Evolutionary conservation across 2,329 filamentous ascomycete species (phyloP).

Genomic region (Calonectria pauciramosa): DNA sequence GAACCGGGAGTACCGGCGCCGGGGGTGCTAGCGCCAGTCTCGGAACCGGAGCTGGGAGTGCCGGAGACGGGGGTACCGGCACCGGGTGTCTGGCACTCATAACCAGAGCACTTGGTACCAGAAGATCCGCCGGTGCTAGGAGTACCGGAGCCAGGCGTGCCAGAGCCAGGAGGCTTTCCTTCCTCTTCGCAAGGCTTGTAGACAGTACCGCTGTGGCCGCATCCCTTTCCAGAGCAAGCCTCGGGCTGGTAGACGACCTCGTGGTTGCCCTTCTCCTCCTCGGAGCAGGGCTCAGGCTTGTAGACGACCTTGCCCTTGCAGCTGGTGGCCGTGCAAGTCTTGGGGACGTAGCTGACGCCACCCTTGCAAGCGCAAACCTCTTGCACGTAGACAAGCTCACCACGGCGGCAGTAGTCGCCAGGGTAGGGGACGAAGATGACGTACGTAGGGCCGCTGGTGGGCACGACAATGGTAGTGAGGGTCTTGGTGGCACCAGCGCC

Average conservation of each 20-base stretch:
- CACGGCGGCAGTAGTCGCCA: constrained; percentile 33
- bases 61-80: not conserved
- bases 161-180: constrained; percentile 18
- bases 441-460: constrained; percentile 10
- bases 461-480: constrained; percentile 35
- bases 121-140: not conserved
- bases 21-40: not conserved
- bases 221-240: constrained; percentile 33
- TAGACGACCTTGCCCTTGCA: constrained; percentile 41
- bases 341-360: constrained; percentile 36
- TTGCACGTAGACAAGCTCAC: constrained; percentile 36
- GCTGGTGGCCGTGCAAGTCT: constrained; percentile 29
- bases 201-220: not conserved
- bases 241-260: constrained; percentile 25
- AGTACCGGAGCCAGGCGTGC: not conserved
- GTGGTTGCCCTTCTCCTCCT: not conserved
- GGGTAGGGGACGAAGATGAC: constrained; percentile 39
- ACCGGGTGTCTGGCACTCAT: not conserved
- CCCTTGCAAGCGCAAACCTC: constrained; percentile 39
- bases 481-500: constrained; percentile 36
- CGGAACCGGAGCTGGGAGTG: not conserved
- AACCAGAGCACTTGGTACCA: not conserved
- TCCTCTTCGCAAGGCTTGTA: constrained; percentile 43
- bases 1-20: not conserved
- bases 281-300: constrained; percentile 38